These are phyloP conservation scores for Oryza meyeriana DNA, from an alignment of 176 grass and related monocot species.

Conservation along the genomic window DNA sequence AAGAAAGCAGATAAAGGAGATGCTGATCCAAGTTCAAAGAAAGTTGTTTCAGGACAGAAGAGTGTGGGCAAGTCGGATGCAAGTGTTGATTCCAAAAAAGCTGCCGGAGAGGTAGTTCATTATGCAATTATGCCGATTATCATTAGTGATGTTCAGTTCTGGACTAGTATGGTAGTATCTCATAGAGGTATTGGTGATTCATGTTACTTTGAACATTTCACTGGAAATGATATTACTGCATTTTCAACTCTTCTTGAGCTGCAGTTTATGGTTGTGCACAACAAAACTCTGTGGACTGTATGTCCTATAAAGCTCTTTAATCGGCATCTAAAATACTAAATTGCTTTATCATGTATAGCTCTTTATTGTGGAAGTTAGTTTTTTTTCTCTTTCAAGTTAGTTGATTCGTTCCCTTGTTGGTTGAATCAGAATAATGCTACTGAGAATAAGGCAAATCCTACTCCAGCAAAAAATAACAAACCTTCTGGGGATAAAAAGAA, in stretches of 20 bases:
- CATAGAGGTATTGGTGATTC: background rate
- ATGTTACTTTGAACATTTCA: slow-evolving; percentile 13
- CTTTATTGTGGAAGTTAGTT: background rate
- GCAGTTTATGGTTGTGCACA: slow-evolving; percentile 8
- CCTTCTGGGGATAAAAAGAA: slow-evolving; percentile 73
- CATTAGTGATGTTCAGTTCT: background rate
- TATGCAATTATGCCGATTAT: background rate
- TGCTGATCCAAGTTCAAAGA: slow-evolving; percentile 52
- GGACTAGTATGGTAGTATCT: background rate
- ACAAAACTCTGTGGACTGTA: background rate
- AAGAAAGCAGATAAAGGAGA: slow-evolving; percentile 73
- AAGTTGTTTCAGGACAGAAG: slow-evolving; percentile 50
- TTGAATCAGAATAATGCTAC: slow-evolving; percentile 46
- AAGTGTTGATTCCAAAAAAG: slow-evolving; percentile 42
- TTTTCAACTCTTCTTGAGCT: background rate
- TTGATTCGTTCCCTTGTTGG: slow-evolving; percentile 32
- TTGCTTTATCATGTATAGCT: background rate
- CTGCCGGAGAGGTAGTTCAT: slow-evolving; percentile 46
- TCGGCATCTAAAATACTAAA: background rate
- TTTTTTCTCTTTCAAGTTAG: background rate
- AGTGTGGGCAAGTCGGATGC: slow-evolving; percentile 43
- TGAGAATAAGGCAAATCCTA: slow-evolving; percentile 47
- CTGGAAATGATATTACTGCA: background rate
- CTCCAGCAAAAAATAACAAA: slow-evolving; percentile 43
- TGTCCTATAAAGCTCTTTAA: background rate